These are phyloP conservation scores for Cicer bijugum DNA, from an alignment of 306 rosid species.

Conservation along the genomic window DNA sequence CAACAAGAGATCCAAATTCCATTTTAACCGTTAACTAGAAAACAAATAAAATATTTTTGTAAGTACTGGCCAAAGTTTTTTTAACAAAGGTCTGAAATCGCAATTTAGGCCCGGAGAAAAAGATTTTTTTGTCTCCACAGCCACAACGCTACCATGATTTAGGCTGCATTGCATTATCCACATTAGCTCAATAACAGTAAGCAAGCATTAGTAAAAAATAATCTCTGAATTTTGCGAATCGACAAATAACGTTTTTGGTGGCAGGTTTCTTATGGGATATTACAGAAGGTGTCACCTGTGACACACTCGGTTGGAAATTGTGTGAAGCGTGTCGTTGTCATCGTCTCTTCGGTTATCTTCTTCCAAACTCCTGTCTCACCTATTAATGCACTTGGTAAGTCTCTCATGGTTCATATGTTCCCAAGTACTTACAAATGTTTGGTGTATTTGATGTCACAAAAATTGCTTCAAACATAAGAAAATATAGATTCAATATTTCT, in stretches of 20 bases:
- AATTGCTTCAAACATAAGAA: not conserved
- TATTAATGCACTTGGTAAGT: conserved; percentile 61
- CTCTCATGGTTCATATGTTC: conserved; percentile 17
- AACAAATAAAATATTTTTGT: not conserved
- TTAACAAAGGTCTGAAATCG: not conserved
- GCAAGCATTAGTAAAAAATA: too few relatives aligned
- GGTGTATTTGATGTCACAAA: not conserved
- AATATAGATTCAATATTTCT: too few relatives aligned
- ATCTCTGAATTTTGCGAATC: too few relatives aligned
- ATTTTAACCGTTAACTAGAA: not conserved
- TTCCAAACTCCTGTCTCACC: conserved; percentile 62
- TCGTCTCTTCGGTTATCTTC: conserved; percentile 70
- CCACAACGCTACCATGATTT: not conserved
- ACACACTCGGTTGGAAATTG: conserved; percentile 79
- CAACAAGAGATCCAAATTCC: conserved; percentile 11
- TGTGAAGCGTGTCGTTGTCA: conserved; percentile 72
- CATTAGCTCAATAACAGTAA: not conserved
- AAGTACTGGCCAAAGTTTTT: not conserved
- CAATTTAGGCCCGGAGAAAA: not conserved
- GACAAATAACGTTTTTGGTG: not conserved
- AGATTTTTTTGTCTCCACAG: not conserved
- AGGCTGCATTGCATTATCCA: not conserved
- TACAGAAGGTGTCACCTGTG: conserved; percentile 69
- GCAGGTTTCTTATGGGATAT: conserved; percentile 75
- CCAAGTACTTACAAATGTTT: not conserved